Conservation (phyloP, 352 stramenopile species). For the Thalassiosira gravida region DNA sequence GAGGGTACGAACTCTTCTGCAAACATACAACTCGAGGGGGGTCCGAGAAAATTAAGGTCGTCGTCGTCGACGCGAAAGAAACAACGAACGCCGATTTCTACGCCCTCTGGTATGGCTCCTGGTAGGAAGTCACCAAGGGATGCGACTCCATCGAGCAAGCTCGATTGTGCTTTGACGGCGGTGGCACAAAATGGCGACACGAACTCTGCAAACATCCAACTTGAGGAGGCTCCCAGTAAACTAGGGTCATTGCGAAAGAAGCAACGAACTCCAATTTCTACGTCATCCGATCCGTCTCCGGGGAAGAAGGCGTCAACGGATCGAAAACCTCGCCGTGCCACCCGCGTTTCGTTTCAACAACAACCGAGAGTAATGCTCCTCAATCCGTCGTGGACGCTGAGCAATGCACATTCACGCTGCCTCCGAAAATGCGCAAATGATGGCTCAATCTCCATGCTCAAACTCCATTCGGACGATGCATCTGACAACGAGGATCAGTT, state of each 20-base stretch:
- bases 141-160: too few species aligned
- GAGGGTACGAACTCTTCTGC: too few species aligned
- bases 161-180: too few species aligned
- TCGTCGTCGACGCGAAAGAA: too few species aligned
- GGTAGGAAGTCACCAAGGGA: too few species aligned
- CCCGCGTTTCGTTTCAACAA: constrained; percentile 31
- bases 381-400: constrained; percentile 39
- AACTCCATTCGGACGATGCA: constrained; percentile 2
- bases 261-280: background rate
- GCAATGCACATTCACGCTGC: constrained; percentile 19
- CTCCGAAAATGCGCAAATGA: constrained; percentile 41
- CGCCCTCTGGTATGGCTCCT: too few species aligned
- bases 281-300: background rate
- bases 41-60: too few species aligned
- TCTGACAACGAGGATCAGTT: constrained; percentile 15
- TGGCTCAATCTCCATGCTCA: constrained; percentile 37
- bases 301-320: background rate
- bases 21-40: too few species aligned
- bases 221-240: background rate
- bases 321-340: constrained; percentile 5
- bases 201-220: background rate
- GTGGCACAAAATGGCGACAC: too few species aligned
- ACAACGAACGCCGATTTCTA: too few species aligned
- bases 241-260: background rate
- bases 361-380: constrained; percentile 41